phyloP scores from a whole-genome alignment of 192 early-diverging fungal species.

The Coemansia interrupta region DNA sequence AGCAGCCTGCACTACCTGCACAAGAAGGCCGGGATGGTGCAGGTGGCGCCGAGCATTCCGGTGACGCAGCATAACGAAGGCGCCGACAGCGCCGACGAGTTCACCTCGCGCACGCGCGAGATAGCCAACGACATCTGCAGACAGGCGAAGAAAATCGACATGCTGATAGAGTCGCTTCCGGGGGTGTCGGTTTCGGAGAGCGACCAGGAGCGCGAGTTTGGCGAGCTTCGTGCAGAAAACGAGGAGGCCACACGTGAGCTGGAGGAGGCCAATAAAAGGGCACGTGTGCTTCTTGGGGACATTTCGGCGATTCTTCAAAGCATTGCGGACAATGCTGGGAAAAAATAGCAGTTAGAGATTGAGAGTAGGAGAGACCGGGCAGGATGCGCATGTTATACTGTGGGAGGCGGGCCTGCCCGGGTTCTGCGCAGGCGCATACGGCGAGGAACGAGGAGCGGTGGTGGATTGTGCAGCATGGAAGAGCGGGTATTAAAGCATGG shows the following conservation, averaged over 20 bases:
- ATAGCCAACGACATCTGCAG: constrained; percentile 50
- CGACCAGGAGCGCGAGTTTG: constrained; percentile 41
- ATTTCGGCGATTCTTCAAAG: constrained; percentile 19
- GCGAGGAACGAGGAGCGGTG: too few relatives aligned
- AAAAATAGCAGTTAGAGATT: neutral
- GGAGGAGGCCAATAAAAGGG: constrained; percentile 29
- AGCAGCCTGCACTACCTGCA: constrained; percentile 49
- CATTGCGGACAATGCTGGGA: constrained; percentile 39
- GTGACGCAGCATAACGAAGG: constrained; percentile 42
- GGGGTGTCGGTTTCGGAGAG: constrained; percentile 26
- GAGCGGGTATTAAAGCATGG: too few relatives aligned
- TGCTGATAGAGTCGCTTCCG: constrained; percentile 43
- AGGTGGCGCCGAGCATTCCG: constrained; percentile 26
- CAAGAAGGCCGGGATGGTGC: constrained; percentile 50
- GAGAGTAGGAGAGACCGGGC: too few relatives aligned
- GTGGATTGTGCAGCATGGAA: too few relatives aligned
- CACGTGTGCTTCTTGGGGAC: constrained; percentile 25
- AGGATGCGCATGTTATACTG: too few relatives aligned
- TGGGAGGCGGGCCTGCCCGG: too few relatives aligned
- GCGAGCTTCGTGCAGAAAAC: constrained; percentile 27
- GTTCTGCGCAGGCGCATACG: too few relatives aligned
- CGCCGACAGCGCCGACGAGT: constrained; percentile 32
- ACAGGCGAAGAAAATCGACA: constrained; percentile 48
- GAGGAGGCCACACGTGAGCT: constrained; percentile 30
- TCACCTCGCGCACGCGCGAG: constrained; percentile 32